These are phyloP conservation scores for Penicillium soppii DNA, from an alignment of 495 filamentous ascomycete species.

Conservation along the genomic window DNA sequence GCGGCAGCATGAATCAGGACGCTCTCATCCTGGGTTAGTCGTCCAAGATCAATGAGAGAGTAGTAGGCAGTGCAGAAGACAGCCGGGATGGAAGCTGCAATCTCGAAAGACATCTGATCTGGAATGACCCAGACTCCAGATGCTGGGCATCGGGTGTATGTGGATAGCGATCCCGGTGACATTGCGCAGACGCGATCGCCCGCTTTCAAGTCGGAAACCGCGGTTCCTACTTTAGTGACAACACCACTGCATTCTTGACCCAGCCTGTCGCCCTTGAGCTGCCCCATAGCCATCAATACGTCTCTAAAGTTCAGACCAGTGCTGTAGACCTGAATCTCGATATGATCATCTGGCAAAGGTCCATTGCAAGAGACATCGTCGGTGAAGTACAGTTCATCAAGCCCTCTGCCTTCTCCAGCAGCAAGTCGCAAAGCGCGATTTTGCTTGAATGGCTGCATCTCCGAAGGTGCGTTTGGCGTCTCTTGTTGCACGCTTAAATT, in stretches of 20 bases:
- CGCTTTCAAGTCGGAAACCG: constrained; percentile 40
- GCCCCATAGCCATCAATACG: constrained; percentile 36
- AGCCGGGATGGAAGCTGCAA: constrained; percentile 57
- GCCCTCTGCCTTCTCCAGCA: constrained; percentile 20
- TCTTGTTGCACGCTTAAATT: constrained; percentile 28
- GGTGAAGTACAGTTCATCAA: constrained; percentile 37
- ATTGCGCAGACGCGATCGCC: constrained; percentile 58
- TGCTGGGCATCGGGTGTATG: constrained; percentile 22
- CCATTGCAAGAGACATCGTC: constrained; percentile 19
- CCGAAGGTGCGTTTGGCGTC: constrained; percentile 18
- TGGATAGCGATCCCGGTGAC: constrained; percentile 36
- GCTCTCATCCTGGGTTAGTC: constrained; percentile 47
- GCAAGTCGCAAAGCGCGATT: constrained; percentile 27
- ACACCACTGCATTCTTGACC: constrained; percentile 36
- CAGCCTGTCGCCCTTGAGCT: constrained; percentile 26
- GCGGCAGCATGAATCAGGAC: constrained; percentile 62
- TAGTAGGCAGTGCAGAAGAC: constrained; percentile 61
- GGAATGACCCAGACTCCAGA: constrained; percentile 39
- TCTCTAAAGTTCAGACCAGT: constrained; percentile 42
- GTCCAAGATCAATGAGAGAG: constrained; percentile 41
- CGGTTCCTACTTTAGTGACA: constrained; percentile 39
- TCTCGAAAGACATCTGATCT: constrained; percentile 46
- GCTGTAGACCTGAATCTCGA: constrained; percentile 31
- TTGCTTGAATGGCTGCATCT: constrained; percentile 29
- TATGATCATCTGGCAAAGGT: constrained; percentile 21